A percentile compares a stretch with the other conserved stretches of the same genome.
These are phyloP conservation scores for Aspergillus steynii DNA, from an alignment of 495 filamentous ascomycete genomes.

Conservation along the genomic window DNA sequence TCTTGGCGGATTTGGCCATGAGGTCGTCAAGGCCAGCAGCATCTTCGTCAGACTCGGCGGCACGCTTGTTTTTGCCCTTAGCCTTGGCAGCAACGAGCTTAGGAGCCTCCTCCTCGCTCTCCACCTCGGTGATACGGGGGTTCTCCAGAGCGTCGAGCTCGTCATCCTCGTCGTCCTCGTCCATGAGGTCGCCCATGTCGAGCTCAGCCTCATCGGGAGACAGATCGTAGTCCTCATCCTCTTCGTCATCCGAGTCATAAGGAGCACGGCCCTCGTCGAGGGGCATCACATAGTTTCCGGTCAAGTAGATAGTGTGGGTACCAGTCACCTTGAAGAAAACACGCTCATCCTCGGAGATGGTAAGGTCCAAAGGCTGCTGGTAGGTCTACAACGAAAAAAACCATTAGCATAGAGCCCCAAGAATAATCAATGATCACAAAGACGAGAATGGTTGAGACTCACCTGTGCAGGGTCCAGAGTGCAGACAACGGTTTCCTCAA, in stretches of 20 bases:
- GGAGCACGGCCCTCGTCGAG: constrained; percentile 52
- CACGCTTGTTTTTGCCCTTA: constrained; percentile 86
- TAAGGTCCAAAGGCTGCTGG: constrained; percentile 95
- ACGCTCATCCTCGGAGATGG: constrained; percentile 77
- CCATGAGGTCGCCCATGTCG: constrained; percentile 51
- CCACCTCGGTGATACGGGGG: constrained; percentile 81
- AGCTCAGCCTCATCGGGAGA: constrained; percentile 73
- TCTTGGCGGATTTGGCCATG: constrained; percentile 70
- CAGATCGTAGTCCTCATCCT: constrained; percentile 76
- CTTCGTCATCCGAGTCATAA: constrained; percentile 62
- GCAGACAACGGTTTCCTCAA: constrained; percentile 90
- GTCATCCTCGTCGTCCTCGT: constrained; percentile 75
- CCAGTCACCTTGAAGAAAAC: constrained; percentile 91
- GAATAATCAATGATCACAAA: not conserved
- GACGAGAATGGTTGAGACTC: constrained; percentile 20
- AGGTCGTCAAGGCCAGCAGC: constrained; percentile 35
- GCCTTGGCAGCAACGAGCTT: constrained; percentile 62
- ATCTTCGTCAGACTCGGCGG: constrained; percentile 64
- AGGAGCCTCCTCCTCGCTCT: constrained; percentile 78
- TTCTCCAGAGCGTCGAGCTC: constrained; percentile 80
- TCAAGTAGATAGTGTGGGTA: constrained; percentile 86
- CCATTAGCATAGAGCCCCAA: constrained; percentile 9
- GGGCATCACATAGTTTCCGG: constrained; percentile 86
- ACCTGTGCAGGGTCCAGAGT: constrained; percentile 86
- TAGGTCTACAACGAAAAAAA: constrained; percentile 60